Evolutionary conservation across 2,329 filamentous ascomycete species (phyloP), one percentile per base, ranked within the genome.

Genomic region (Madurella mycetomatis): DNA sequence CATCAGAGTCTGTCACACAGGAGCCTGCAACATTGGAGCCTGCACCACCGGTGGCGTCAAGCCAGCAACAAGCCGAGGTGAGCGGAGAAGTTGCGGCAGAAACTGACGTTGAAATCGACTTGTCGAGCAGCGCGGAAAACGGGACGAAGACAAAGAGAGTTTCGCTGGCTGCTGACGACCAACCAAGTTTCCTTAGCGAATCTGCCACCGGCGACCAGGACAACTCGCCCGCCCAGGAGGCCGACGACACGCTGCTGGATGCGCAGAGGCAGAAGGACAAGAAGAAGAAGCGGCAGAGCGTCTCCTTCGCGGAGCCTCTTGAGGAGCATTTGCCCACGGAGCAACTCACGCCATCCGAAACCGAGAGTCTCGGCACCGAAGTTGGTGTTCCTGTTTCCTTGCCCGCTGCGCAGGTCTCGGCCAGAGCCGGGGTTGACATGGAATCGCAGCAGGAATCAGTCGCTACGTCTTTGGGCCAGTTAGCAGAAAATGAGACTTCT

Each of bases 261-360:
- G 55, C 57, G 51, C 70, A 70, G 52, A 57, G 59, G 49, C 69
- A 70, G 59, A 71, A 70, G 54, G 61, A 63, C 42, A 69, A 69
- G 60, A 68, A 67, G 55, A 66, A 69, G 44, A 62, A 62, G 56
- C 60, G 55, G 43, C 59, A 61, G 41, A 61, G 56, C 30, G 57
- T 62, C 19, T 58, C 48, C 18, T 60, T 62, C 39, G 55, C 55
- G 15, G 57, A 64, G 40, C 55, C 59, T 47, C 53, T 58, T 25
- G 53, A 57, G 37, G 58, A 60, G 55, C 59, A 57, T 9, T 16
- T 54, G 49, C 53, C 40, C 31, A 47, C 49, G 45, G 47, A 41
- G 51, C 51, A 51, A 34, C 42, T 45, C 37, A 41, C 43, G 19
- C 44, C 45, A 37, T 4, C 48, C 39, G 57, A 52, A 42, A 30